Evolutionary conservation across 768 basidiomycete species (phyloP), one percentile per base, ranked within the genome.

Genomic region (Erythrobasidium yunnanense): DNA sequence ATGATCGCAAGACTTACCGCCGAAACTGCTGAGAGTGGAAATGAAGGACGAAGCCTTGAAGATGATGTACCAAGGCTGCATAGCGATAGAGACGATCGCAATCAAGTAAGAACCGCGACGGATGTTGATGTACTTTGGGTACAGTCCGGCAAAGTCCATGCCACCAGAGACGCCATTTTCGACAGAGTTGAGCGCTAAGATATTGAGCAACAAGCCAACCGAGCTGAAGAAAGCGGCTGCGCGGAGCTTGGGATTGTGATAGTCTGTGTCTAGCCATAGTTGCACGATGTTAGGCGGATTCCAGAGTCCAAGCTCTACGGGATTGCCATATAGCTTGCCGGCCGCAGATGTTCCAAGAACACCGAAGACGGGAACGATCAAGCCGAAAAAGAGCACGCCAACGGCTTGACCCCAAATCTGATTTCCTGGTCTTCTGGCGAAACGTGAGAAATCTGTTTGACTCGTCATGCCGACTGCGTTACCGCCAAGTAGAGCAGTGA

Each of bases 101-200:
- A 66, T 60, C 25, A 66, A 45, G 50, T 65, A 63, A 15, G 66
- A 18, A 15, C 66, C 33, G 8, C 55, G 25, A 30, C 56, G 55
- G 33, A 66, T 87, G 73, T 91, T 87, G 77, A 92, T 82, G 68
- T 81, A 91, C 65, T 80, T 38, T 1, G 68, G 70, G 38, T 67
- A 35, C 13, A 33, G 33, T 5, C 49, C 42, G 11, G 53, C 23
- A 2, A 42, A 30, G 34, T 73, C 70, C 65, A 70, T 71, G 6
- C 67, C 71, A 1, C 51, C 46, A 2, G 65, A 66, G 34, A 71
- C 69, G 7, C 69, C 69, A 56, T 70, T 72, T 34, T 67, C 66
- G 13, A 60, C 66, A 53, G 70, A 70, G 54, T 55, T 70, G 50
- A 57, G 18, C 15, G 15, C 25, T 33, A 45, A n/a, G n/a, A n/a